Percentiles rank a stretch among this genome's conserved stretches.
These are phyloP conservation scores for Hippophae gyantsensis DNA, from an alignment of 306 rosid genomes.

Conservation along the genomic window DNA sequence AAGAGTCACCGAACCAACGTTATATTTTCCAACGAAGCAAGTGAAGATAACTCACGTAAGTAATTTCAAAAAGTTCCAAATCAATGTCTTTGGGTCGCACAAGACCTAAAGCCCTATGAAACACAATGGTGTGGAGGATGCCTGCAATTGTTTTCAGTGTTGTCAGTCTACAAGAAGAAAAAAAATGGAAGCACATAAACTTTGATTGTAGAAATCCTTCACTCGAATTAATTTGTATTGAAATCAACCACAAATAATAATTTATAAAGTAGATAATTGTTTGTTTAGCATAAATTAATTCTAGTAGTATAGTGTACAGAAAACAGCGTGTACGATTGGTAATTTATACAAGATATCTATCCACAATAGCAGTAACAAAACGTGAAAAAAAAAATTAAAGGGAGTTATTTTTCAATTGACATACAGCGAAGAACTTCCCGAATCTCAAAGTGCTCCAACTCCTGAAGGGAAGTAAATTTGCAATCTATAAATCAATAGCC, in stretches of 20 bases:
- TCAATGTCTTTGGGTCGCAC: constrained; percentile 89
- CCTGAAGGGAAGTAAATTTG: constrained; percentile 30
- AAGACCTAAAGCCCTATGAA: constrained; percentile 96
- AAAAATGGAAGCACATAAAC: background rate
- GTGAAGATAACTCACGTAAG: constrained; percentile 52
- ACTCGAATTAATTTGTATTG: background rate
- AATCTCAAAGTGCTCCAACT: constrained; percentile 82
- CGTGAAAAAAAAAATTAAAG: background rate
- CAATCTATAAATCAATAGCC: constrained; percentile 2
- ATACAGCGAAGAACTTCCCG: constrained; percentile 90
- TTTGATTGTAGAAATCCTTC: background rate
- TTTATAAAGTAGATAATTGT: too few relatives aligned
- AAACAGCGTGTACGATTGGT: too few relatives aligned
- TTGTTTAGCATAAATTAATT: too few relatives aligned
- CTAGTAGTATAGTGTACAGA: too few relatives aligned
- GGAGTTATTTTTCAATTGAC: background rate
- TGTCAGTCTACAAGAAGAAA: background rate
- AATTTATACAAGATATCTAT: too few relatives aligned
- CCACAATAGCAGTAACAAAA: background rate
- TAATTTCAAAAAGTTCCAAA: constrained; percentile 84
- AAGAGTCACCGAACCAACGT: background rate
- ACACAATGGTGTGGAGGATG: constrained; percentile 77
- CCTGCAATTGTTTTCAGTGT: constrained; percentile 39
- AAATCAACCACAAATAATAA: background rate
- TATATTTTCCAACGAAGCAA: background rate